phyloP scores from a whole-genome alignment of 805 yeast genomes.

The Candida verbasci region DNA sequence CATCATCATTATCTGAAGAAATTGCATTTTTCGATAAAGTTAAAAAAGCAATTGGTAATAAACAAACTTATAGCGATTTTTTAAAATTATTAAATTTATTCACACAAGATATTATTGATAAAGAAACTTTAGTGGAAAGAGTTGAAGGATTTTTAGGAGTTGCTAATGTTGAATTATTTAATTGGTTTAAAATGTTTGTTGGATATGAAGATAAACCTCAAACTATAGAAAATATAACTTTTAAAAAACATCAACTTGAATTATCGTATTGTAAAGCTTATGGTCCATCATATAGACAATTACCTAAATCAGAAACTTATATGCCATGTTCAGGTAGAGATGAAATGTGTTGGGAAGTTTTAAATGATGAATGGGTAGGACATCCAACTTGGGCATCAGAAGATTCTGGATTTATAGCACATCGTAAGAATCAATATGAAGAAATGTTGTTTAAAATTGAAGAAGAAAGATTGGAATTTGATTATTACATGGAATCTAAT shows the following conservation, averaged over 20 bases:
- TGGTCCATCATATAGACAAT: conserved; percentile 90
- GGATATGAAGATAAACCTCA: conserved; percentile 83
- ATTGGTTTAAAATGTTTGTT: conserved; percentile 90
- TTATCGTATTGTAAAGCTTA: conserved; percentile 86
- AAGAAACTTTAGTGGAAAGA: conserved; percentile 72
- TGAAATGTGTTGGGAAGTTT: conserved; percentile 98
- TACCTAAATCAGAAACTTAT: conserved; percentile 89
- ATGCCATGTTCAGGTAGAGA: conserved; percentile 99
- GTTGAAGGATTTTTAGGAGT: conserved; percentile 82
- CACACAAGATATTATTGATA: conserved; percentile 87
- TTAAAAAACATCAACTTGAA: conserved; percentile 88
- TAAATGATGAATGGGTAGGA: conserved; percentile 98
- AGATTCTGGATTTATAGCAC: conserved; percentile 98
- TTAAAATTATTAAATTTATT: conserved; percentile 81
- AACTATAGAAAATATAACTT: conserved; percentile 80
- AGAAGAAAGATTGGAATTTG: conserved; percentile 97
- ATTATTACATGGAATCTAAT: conserved; percentile 91
- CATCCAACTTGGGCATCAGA: conserved; percentile 99
- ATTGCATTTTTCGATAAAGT: conserved; percentile 88
- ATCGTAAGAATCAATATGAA: conserved; percentile 95
- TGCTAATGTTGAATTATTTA: conserved; percentile 67
- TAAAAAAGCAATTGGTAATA: conserved; percentile 81
- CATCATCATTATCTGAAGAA: conserved; percentile 73
- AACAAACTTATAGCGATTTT: conserved; percentile 88
- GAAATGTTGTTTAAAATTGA: conserved; percentile 92